Evolutionary conservation across 2,329 filamentous ascomycete genomes (phyloP).

Genomic region (Scedosporium apiospermum): DNA sequence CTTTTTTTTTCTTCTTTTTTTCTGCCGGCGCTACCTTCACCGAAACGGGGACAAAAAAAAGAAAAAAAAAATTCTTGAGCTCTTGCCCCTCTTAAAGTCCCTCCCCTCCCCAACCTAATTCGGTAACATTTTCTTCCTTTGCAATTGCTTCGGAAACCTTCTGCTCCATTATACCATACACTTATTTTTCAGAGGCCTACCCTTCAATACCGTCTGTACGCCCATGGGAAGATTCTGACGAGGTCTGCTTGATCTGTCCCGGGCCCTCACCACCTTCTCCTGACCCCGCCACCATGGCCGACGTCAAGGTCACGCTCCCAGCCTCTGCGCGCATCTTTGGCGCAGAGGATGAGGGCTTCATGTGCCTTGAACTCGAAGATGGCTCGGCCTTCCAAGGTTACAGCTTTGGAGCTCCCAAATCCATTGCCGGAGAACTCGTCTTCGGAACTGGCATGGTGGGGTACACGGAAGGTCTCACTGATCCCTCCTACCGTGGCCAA

Average conservation of each 20-base stretch:
- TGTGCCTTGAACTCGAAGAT: constrained; percentile 89
- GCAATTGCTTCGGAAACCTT: constrained; percentile 4
- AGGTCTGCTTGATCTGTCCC: neutral
- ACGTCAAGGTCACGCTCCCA: constrained; percentile 33
- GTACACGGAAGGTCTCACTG: constrained; percentile 88
- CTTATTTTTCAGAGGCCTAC: neutral
- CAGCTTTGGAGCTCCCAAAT: constrained; percentile 94
- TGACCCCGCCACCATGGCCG: constrained; percentile 18
- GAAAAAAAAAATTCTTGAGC: constrained; percentile 15
- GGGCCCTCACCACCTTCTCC: neutral
- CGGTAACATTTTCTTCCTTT: constrained; percentile 2
- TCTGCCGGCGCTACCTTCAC: constrained; percentile 2
- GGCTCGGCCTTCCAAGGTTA: constrained; percentile 85
- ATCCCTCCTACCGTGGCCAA: constrained; percentile 82
- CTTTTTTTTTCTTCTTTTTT: neutral
- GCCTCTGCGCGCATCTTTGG: constrained; percentile 51
- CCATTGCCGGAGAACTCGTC: constrained; percentile 90
- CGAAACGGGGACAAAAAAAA: constrained; percentile 19
- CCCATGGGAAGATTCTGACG: constrained; percentile 5
- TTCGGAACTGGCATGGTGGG: constrained; percentile 99
- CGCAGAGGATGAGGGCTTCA: constrained; percentile 47
- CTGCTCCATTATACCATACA: constrained; percentile 9
- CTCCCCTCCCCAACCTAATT: neutral
- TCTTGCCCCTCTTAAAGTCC: constrained; percentile 11
- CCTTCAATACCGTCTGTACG: neutral